Evolutionary conservation across 2,329 filamentous ascomycete genomes (phyloP).

Genomic region (Colletotrichum truncatum): DNA sequence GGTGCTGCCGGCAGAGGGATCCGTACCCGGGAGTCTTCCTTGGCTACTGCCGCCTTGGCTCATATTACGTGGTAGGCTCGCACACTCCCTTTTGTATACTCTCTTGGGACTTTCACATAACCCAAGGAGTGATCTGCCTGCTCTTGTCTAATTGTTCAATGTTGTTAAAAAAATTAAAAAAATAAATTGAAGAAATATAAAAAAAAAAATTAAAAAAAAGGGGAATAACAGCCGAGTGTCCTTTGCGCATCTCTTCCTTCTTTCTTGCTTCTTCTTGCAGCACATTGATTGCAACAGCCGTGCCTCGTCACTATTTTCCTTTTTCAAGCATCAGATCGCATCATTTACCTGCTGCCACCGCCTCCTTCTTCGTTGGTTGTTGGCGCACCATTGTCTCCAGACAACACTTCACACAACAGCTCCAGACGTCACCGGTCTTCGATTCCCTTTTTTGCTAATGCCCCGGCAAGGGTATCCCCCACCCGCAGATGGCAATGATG

Average conservation of each 20-base stretch:
- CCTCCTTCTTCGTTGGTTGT: neutral
- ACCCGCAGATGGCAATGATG: neutral
- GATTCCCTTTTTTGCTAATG: conserved; percentile 12
- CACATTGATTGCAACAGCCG: neutral
- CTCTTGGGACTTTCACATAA: too few species aligned
- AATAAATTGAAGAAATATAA: too few species aligned
- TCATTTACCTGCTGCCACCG: neutral
- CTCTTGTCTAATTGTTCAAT: too few species aligned
- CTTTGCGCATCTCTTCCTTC: too few species aligned
- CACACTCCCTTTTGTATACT: too few species aligned
- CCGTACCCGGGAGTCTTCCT: neutral
- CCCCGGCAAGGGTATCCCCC: conserved; percentile 21
- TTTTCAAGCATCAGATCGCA: neutral
- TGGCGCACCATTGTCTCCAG: conserved; percentile 1
- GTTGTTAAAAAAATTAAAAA: too few species aligned
- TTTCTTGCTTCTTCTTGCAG: neutral
- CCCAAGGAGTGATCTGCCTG: too few species aligned
- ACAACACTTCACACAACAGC: neutral
- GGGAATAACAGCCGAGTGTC: too few species aligned
- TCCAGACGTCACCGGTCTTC: conserved; percentile 2
- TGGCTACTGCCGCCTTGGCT: neutral
- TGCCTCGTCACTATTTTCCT: neutral
- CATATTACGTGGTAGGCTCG: too few species aligned
- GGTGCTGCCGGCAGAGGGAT: neutral
- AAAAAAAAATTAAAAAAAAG: too few species aligned